phyloP scores from a whole-genome alignment of 345 rosid genomes.

The Sonneratia caseolaris region DNA sequence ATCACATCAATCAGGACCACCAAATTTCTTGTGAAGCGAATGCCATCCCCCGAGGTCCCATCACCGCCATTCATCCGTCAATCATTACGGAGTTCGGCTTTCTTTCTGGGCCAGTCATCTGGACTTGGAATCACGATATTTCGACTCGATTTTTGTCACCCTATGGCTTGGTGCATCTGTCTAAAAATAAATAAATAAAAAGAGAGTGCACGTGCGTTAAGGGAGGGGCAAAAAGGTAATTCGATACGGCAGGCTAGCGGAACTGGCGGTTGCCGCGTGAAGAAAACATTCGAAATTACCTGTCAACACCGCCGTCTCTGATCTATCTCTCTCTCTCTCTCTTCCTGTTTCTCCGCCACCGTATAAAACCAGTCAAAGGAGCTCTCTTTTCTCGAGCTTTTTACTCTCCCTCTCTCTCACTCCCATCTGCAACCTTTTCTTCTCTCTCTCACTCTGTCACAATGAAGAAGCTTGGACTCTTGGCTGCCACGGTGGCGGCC shows the following conservation, averaged over 20 bases:
- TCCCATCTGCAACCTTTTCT: background rate
- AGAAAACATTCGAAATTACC: background rate
- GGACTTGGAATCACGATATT: no score
- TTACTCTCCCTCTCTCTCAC: background rate
- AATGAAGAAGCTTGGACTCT: constrained; percentile 16
- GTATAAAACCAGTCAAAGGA: constrained; percentile 1
- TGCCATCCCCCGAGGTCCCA: background rate
- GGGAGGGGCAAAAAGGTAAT: constrained; percentile 1
- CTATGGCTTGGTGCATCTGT: no score
- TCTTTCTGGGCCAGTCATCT: background rate
- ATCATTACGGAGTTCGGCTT: fast-evolving
- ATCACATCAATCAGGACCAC: no score
- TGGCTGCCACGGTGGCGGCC: constrained; percentile 17
- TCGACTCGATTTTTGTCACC: no score
- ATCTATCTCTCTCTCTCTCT: no score
- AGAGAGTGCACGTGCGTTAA: no score
- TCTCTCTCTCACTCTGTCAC: background rate
- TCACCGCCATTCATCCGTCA: background rate
- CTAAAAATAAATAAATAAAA: no score
- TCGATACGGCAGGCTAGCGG: background rate
- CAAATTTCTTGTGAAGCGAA: background rate
- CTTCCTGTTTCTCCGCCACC: background rate
- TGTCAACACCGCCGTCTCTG: background rate
- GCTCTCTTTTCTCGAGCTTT: background rate
- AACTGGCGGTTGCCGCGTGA: constrained; percentile 8